Evolutionary conservation across 148 eudicot genomes (phyloP).

Genomic region (Polygonum aviculare): DNA sequence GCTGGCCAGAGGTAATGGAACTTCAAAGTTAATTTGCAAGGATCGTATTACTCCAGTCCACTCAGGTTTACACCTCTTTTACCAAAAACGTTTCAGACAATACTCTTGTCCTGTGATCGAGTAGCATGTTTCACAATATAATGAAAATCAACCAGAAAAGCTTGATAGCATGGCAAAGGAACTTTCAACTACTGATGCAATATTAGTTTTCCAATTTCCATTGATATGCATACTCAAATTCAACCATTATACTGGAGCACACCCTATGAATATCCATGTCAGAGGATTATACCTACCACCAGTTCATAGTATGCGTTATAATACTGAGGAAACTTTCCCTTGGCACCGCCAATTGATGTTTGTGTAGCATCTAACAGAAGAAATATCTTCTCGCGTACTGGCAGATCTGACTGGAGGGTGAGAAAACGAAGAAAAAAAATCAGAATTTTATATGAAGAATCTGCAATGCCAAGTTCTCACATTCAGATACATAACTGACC

Average conservation of each 20-base stretch:
- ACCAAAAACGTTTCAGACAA: neutral
- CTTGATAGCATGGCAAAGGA: neutral
- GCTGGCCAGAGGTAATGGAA: neutral
- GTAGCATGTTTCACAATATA: neutral
- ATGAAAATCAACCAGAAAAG: neutral
- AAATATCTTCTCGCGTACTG: constrained; percentile 88
- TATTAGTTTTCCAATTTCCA: neutral
- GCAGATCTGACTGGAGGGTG: constrained; percentile 58
- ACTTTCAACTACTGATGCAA: neutral
- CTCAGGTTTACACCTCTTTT: neutral
- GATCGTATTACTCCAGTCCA: neutral
- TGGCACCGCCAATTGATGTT: constrained; percentile 85
- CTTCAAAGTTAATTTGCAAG: neutral
- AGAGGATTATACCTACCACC: constrained; percentile 57
- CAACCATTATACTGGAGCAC: neutral
- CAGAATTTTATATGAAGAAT: neutral
- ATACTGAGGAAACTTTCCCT: constrained; percentile 87
- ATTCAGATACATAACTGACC: constrained; percentile 29
- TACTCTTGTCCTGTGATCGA: neutral
- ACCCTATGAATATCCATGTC: neutral
- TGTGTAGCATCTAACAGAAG: constrained; percentile 98
- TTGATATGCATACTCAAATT: neutral
- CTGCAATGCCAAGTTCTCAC: neutral
- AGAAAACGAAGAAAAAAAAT: constrained; percentile 8
- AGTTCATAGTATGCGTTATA: constrained; percentile 85